Base-by-base conservation (phyloP, 2,329 filamentous ascomycete genomes). In the Diaporthe amygdali region DNA sequence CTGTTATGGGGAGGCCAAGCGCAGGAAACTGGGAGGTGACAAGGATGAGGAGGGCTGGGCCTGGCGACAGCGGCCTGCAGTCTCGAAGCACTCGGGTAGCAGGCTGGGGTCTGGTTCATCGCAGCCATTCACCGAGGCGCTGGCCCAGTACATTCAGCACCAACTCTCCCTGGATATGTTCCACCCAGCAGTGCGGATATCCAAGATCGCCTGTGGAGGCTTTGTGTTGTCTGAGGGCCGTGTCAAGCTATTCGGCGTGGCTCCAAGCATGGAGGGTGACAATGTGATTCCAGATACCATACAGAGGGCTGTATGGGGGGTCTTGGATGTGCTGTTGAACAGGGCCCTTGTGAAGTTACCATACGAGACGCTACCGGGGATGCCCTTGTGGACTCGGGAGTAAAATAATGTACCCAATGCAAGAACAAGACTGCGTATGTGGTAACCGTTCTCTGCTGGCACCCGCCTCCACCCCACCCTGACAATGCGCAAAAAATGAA, bases 101-200 rank as follows among this genome's bases (percentile, higher is more conserved):
- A 25, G 37, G 32, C 34, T 17, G 17, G 1, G 8, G 47, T 5
- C 59, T 56, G 9, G 39, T 15, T 64, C 61, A 71, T 4, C 52
- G 69, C 79, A 82, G n/a, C 84, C 87, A 0, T 90, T 90, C 72
- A 85, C 83, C 0, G 81, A 86, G 52, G 87, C 87, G 0, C 75
- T 90, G 22, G 84, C 82, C 0, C 76, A 76, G 6, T 90, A 90
- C 69, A 72, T 90, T 8, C 78, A 84, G 68, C 80, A 84, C n/a
- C 87, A 90, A 72, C 80, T 90, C 6, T 87, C 85, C 0, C 77
- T 91, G 17, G 82, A 90, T 74, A 74, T 90, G 73, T 87, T 88
- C 69, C 87, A 90, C 74, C 86, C 88, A 0, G 82, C 84, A n/a
- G 87, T 90, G 3, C 80, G 83, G 2, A 78, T 90, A 30, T 80